Conservation (phyloP, 768 basidiomycete species). For the Pleurotus sapidus region DNA sequence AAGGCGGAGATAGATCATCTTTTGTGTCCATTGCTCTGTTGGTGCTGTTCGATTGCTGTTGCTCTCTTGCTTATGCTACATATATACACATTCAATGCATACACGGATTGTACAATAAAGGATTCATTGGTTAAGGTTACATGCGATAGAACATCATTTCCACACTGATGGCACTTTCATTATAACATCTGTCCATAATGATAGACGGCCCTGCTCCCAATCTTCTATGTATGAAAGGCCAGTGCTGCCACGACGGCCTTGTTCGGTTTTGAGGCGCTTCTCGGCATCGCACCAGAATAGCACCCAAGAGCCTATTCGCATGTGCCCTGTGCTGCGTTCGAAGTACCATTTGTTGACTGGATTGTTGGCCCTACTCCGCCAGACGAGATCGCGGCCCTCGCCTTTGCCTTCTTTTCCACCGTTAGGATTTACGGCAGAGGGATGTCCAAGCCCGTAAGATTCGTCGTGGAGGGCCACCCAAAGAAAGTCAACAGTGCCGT, state of each 20-base stretch:
- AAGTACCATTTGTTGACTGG: conserved; percentile 99
- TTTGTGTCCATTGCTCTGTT: neutral
- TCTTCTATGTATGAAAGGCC: conserved; percentile 71
- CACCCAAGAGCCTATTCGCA: conserved; percentile 84
- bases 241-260: conserved; percentile 58
- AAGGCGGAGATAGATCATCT: neutral
- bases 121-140: neutral
- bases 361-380: conserved; percentile 91
- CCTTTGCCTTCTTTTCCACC: conserved; percentile 89
- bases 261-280: conserved; percentile 71
- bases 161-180: conserved; percentile 77
- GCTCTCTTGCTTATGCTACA: neutral
- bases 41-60: neutral
- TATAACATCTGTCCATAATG: conserved; percentile 65
- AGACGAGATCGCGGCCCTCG: conserved; percentile 91
- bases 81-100: neutral
- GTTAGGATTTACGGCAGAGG: conserved; percentile 93
- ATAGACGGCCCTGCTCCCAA: conserved; percentile 73
- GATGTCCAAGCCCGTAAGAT: conserved; percentile 92
- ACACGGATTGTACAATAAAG: neutral
- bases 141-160: conserved; percentile 34
- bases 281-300: conserved; percentile 99
- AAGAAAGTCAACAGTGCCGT: conserved; percentile 98
- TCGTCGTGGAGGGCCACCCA: conserved; percentile 99
- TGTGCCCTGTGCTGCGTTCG: conserved; percentile 89